These are phyloP conservation scores for Pycnococcus provasolii DNA, from an alignment of 139 green algal genomes.

Conservation along the genomic window DNA sequence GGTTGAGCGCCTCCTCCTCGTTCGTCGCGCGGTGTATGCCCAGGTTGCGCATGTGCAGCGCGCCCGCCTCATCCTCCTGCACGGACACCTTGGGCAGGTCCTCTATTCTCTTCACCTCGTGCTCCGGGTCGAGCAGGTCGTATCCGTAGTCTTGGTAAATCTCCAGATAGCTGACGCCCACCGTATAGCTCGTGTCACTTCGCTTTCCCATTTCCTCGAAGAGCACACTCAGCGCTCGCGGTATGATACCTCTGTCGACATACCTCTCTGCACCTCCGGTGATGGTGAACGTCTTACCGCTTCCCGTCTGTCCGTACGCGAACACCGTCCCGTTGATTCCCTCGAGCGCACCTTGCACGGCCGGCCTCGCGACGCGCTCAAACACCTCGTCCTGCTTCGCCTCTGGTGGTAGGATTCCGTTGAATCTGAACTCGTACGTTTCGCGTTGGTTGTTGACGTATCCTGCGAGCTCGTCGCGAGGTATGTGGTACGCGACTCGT, in stretches of 20 bases:
- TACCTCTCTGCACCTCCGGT: constrained; percentile 35
- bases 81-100: constrained; percentile 30
- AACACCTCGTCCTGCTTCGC: constrained; percentile 73
- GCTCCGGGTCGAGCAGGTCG: constrained; percentile 67
- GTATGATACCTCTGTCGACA: constrained; percentile 68
- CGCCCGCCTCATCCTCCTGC: constrained; percentile 33
- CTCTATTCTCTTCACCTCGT: constrained; percentile 45
- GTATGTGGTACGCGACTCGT: too few species aligned
- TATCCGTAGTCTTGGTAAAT: constrained; percentile 79
- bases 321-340: constrained; percentile 78
- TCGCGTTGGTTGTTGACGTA: constrained; percentile 74
- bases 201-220: constrained; percentile 48
- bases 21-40: constrained; percentile 49
- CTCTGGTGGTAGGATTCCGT: constrained; percentile 57
- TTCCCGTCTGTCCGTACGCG: constrained; percentile 69
- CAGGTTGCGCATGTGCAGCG: constrained; percentile 37
- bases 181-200: constrained; percentile 42
- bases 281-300: constrained; percentile 42
- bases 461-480: too few species aligned
- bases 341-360: constrained; percentile 49
- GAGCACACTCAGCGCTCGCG: constrained; percentile 54
- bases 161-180: constrained; percentile 75
- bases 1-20: constrained; percentile 82
- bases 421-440: constrained; percentile 66
- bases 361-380: constrained; percentile 49